Base-by-base conservation (phyloP, 495 filamentous ascomycete genomes). In the Penicillium roqueforti region DNA sequence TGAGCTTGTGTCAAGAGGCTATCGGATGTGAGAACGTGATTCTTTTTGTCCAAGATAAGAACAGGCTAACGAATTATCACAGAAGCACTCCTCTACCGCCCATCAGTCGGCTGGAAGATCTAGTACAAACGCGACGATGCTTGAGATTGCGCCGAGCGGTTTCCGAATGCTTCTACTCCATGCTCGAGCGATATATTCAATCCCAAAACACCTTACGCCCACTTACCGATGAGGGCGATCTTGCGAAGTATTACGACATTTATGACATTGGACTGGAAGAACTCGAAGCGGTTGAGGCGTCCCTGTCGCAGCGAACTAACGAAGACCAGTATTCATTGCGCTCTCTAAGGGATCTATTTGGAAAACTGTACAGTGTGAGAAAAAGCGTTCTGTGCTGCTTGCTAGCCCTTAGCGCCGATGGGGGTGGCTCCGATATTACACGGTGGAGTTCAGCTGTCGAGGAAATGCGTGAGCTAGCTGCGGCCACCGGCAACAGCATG, bases 1-100 rank as follows among this genome's bases (percentile, higher is more conserved):
- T 18, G 93, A 97, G 70, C 77, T 97, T 45, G 92, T 97, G 11
- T 92, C 92, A 36, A 82, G 92, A 59, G 93, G 93, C 45, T 98
- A 97, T 68, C 81, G 88, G 67, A 82, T 98, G 89, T 92, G 72
- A 75, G 84, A 39, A 19, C 16, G 3, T 13, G 10, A 6, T 7
- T 4, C 42, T 19, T 34, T 13, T 1, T 25, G 13, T n/a, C 47
- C 6, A 29, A 2, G n/a, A 34, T 22, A 6, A 16, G 4, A 10
- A 20, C 13, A 3, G 14, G 25, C 44, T 61, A 31, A 58, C 18
- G 16, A 1, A 22, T 7, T 25, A 10, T 37, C 16, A 29, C 60
- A 92, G 89, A 79, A 92, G 89, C 69, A 87, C 83, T 13, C 89
- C 92, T 16, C 74, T 96, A 13, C 89, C 91, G 2, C 92, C 91